Evolutionary conservation across 495 filamentous ascomycete species (phyloP).

Genomic region (Ramalina peruviana): DNA sequence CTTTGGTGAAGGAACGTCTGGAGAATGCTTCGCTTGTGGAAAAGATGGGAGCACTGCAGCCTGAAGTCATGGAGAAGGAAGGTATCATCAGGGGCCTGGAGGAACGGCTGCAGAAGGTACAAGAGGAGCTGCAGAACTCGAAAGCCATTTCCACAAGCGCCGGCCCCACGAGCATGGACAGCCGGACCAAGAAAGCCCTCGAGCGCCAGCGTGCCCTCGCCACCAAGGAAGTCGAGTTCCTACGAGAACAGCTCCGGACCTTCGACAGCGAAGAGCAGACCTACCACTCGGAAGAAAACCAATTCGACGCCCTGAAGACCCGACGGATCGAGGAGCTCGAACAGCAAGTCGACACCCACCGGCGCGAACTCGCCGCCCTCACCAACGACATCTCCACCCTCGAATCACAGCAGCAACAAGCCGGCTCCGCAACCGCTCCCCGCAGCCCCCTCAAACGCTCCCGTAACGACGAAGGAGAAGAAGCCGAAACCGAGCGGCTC

Average conservation of each 20-base stretch:
- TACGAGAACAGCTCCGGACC: conserved; percentile 81
- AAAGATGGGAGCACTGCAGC: conserved; percentile 59
- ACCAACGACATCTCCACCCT: conserved; percentile 55
- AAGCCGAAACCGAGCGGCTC: conserved; percentile 64
- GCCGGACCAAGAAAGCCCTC: conserved; percentile 49
- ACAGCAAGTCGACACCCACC: conserved; percentile 72
- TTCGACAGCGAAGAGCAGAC: conserved; percentile 84
- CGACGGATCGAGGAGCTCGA: conserved; percentile 72
- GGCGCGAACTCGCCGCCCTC: conserved; percentile 62
- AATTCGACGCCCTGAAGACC: conserved; percentile 59
- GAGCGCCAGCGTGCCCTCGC: conserved; percentile 78
- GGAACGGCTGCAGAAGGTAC: conserved; percentile 44
- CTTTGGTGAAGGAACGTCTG: conserved; percentile 66
- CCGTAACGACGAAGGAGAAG: conserved; percentile 46
- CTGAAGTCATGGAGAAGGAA: conserved; percentile 70
- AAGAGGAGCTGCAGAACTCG: conserved; percentile 55
- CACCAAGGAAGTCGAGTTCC: conserved; percentile 81
- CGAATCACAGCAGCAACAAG: conserved; percentile 28
- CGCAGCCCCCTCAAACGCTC: conserved; percentile 41
- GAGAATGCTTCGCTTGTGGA: conserved; percentile 67
- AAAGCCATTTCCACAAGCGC: conserved; percentile 23
- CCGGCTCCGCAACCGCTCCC: conserved; percentile 21
- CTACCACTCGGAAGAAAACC: conserved; percentile 53
- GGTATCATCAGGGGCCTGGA: conserved; percentile 60
- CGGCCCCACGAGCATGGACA: conserved; percentile 29